Base-by-base conservation (phyloP, 2,329 filamentous ascomycete species). In the Phoma sp. region DNA sequence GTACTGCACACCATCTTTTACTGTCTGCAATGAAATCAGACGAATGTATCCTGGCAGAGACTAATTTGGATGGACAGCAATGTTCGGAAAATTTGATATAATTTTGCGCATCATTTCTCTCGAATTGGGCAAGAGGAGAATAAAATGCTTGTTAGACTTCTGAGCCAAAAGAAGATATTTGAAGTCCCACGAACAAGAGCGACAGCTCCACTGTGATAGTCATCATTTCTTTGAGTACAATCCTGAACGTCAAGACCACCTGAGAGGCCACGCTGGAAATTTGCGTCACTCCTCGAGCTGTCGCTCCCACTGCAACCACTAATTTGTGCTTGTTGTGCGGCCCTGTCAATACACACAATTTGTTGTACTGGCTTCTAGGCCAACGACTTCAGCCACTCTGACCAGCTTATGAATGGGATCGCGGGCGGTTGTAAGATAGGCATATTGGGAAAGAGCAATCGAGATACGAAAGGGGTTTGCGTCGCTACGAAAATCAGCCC, bases 401-500 rank as follows among this genome's bases (percentile, higher is more conserved):
- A 7, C 11, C 30, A 22, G 13, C 6, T 37, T 3, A 14, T 37
- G 32, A 22, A 13, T 14, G 32, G 8, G 7, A 37, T 1, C 6
- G 23, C 11, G 37, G 4, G 32, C 35, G 10, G 13, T 33, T 13
- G 29, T 9, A 13, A 13, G n/a, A 18, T 4, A 32, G 18, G 13
- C 10, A 32, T 18, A 1, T 22, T 3, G 22, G 7, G n/a, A 42
- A 14, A 10, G 18, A 13, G 25, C n/a, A 32, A 8, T 22, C 8
- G 40, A 30, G 5, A 6, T 8, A 5, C 10, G 14, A 27, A 7
- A 41, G 23, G 22, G 35, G 30, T 27, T 38, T 24, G 33, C 24
- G 25, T 38, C 38, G 46, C 33, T 50, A 13, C 24, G 11, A 33
- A 11, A 35, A 33, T 50, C 47, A 50, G 47, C 47, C 47, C 25